A percentile compares a stretch with the other conserved stretches of the same genome.
Conservation (phyloP, 768 basidiomycete species). For the Russula sp. region DNA sequence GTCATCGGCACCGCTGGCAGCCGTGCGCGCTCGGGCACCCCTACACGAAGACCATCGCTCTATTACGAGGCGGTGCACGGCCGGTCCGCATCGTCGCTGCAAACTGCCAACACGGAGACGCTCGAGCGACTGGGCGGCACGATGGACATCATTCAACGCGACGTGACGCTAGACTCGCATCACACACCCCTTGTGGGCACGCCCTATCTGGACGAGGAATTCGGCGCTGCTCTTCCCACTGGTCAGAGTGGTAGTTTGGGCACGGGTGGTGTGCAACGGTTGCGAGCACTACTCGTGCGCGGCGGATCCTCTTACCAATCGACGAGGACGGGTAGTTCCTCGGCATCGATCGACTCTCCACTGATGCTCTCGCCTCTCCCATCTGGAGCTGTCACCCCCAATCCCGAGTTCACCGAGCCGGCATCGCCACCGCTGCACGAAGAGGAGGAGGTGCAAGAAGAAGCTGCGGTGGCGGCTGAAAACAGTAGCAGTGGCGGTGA, state of each 20-base stretch:
- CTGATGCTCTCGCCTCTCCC: background rate
- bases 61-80: constrained; percentile 28
- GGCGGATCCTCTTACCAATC: constrained; percentile 9
- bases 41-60: constrained; percentile 16
- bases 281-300: constrained; percentile 1
- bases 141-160: constrained; percentile 62
- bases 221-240: background rate
- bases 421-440: background rate
- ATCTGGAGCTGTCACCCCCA: background rate
- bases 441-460: background rate
- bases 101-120: constrained; percentile 62
- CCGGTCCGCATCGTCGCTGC: constrained; percentile 39
- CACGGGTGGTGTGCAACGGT: background rate
- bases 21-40: constrained; percentile 4
- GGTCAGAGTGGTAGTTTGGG: background rate
- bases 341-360: background rate
- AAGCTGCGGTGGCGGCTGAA: background rate
- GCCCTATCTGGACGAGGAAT: constrained; percentile 3
- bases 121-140: constrained; percentile 58
- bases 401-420: background rate
- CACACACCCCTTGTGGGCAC: background rate
- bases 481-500: background rate
- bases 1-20: background rate
- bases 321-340: constrained; percentile 1
- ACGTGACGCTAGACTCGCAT: constrained; percentile 18